Evolutionary conservation across 2,329 filamentous ascomycete genomes (phyloP).

Genomic region (Colletotrichum phormii): DNA sequence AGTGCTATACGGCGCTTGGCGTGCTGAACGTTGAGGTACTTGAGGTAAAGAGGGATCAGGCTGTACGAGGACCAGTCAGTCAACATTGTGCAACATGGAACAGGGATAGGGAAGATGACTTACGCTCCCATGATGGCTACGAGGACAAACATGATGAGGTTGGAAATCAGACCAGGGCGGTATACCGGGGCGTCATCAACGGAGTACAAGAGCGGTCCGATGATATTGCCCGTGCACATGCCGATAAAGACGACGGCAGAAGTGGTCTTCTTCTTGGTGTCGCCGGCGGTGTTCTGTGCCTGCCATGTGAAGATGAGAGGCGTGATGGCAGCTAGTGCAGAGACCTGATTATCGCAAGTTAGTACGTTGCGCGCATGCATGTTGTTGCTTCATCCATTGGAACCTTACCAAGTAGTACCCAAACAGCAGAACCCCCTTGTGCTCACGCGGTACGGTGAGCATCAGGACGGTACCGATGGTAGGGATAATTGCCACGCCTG

Average conservation of each 20-base stretch:
- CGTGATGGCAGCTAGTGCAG: conserved; percentile 48
- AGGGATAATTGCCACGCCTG: conserved; percentile 50
- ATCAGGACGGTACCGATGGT: conserved; percentile 58
- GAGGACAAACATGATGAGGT: conserved; percentile 70
- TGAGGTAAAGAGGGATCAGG: conserved; percentile 58
- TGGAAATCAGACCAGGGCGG: conserved; percentile 66
- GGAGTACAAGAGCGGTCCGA: conserved; percentile 74
- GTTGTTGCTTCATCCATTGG: not conserved
- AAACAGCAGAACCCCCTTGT: conserved; percentile 61
- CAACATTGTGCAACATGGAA: not conserved
- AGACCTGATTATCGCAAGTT: not conserved
- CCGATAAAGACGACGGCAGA: conserved; percentile 75
- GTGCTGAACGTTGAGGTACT: conserved; percentile 66
- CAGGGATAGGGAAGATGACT: not conserved
- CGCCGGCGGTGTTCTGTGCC: conserved; percentile 73
- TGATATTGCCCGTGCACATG: conserved; percentile 73
- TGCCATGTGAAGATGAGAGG: conserved; percentile 72
- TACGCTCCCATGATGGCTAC: conserved; percentile 60
- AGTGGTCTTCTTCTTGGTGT: conserved; percentile 76
- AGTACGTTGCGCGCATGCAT: not conserved
- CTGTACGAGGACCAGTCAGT: not conserved
- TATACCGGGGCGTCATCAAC: conserved; percentile 68
- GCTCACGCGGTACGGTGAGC: conserved; percentile 57
- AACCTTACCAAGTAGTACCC: conserved; percentile 61
- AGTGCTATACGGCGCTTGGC: conserved; percentile 63